Percentiles rank a stretch among this genome's conserved stretches.
These are phyloP conservation scores for Aspergillus indologenus DNA, from an alignment of 495 filamentous ascomycete genomes.

Conservation along the genomic window DNA sequence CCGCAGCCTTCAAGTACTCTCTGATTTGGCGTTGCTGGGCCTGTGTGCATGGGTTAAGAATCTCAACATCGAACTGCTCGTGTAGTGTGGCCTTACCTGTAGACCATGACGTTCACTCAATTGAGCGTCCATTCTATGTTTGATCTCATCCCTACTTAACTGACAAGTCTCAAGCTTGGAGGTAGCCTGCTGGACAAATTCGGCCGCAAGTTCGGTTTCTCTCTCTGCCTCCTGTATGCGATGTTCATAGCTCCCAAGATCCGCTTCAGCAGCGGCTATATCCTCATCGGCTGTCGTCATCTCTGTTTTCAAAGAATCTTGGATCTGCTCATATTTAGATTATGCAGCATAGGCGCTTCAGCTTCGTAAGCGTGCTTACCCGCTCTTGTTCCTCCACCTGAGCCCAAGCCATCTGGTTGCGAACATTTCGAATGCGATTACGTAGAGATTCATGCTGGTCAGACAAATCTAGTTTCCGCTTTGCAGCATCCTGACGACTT, in stretches of 20 bases:
- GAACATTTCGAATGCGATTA: constrained; percentile 46
- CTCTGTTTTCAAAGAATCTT: constrained; percentile 31
- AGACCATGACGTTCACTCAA: constrained; percentile 43
- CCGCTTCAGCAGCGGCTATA: constrained; percentile 42
- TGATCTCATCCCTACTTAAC: constrained; percentile 39
- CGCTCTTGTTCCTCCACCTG: constrained; percentile 61
- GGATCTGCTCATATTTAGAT: constrained; percentile 23
- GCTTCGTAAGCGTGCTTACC: constrained; percentile 21
- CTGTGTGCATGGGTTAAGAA: constrained; percentile 28
- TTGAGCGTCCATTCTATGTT: constrained; percentile 36
- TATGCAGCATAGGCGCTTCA: constrained; percentile 6
- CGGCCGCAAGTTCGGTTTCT: constrained; percentile 50
- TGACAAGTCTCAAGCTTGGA: constrained; percentile 42
- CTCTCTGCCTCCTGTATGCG: constrained; percentile 44
- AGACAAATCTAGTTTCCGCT: constrained; percentile 52
- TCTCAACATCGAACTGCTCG: not conserved
- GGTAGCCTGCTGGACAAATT: constrained; percentile 52
- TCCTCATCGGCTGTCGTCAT: constrained; percentile 34
- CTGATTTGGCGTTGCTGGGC: constrained; percentile 50
- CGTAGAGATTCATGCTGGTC: constrained; percentile 57
- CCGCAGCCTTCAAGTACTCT: constrained; percentile 43
- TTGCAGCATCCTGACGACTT: constrained; percentile 43
- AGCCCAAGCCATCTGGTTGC: constrained; percentile 66
- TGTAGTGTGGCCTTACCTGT: constrained; percentile 36
- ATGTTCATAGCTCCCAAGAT: constrained; percentile 36